Evolutionary conservation across 2,329 filamentous ascomycete species (phyloP), one percentile per base, ranked within the genome.

Genomic region (Periconia sp.): DNA sequence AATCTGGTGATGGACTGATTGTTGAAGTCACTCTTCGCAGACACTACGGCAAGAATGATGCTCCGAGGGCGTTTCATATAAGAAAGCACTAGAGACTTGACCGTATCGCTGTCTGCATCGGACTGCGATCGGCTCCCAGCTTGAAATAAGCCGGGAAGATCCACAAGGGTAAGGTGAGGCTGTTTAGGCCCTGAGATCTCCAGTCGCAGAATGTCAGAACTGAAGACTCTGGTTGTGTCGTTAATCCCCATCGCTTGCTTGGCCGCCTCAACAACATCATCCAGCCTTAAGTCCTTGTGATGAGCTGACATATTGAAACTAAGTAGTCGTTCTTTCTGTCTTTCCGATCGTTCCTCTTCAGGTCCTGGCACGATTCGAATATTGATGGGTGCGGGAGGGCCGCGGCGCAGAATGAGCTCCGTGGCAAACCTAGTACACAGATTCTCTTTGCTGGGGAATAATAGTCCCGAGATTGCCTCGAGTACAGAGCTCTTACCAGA

Each of bases 341-440:
- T 20, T 5, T 53, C 45, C 2, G 55, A 50, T 11, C 54, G 43
- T 13, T 49, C 41, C 20, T 58, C n/a, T n/a, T n/a, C 49, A 1
- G 31, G 15, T 46, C 45, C 52, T 1, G 56, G 62, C 8, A 58
- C 45, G 15, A 84, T 80, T 1, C 72, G 74, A 20, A 82, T 76
- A 6, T 72, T 71, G 19, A 82, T 66, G 1, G 61, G 70, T 0
- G 68, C 58, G 3, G 67, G 54, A 0, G 63, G 49, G 1, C 70
- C 71, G 2, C 77, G 76, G 1, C 81, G 76, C 9, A 87, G 73
- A 17, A 83, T 77, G 3, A 87, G 69, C 60, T 88, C 82, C 0
- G 83, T 87, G 0, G 84, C 79, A 55, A 87, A 87, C 1, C 82
- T 75, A 0, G 85, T 88, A 60, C 83, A 87, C 0, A 84, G 52